Evolutionary conservation across 2,329 filamentous ascomycete genomes (phyloP), one percentile per base, ranked within the genome.

Genomic region (Fusarium anguioides): DNA sequence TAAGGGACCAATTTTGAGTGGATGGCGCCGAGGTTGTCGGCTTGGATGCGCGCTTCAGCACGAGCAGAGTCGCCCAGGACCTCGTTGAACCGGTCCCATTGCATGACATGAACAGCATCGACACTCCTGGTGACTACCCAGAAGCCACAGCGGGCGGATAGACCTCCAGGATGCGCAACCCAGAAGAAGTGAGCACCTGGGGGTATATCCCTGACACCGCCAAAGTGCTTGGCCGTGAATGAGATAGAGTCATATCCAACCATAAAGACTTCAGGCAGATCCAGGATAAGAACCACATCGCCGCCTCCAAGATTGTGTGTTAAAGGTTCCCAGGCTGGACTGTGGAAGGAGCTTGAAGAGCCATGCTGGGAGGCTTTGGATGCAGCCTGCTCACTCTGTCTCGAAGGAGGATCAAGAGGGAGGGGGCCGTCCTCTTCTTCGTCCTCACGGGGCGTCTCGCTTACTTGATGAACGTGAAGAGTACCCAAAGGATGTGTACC

Each of bases 171-270:
- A 21, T 85, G 80, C 4, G 86, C 80, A 26, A 84, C 81, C 86
- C 87, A 90, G 57, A 89, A 78, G 59, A 90, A 84, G 72, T 90
- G 88, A 15, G 83, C 74, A 0, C 88, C 88, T 0, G 79, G 72
- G 0, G 86, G 85, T 24, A 90, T 78, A 53, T 86, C 80, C 21
- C 81, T 82, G 57, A 90, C 79, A 20, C 87, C 87, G 9, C 78
- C 76, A 66, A 89, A 86, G 21, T 81, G 75, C 37, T 75, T 77
- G 7, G 80, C 80, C 17, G 80, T 82, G 63, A 86, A 81, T 3
- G 82, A 82, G 42, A 83, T 73, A 4, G 81, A 77, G 68, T 88
- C 86, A 67, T 83, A 85, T 41, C 86, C 86, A 18, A 89, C 75
- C 4, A 81, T 84, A 56, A 85, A 84, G 35, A 79, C 75, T 3